Evolutionary conservation across 164 flowering plant species (phyloP), one percentile per base, ranked within the genome.

Genomic region (Malania oleifera): DNA sequence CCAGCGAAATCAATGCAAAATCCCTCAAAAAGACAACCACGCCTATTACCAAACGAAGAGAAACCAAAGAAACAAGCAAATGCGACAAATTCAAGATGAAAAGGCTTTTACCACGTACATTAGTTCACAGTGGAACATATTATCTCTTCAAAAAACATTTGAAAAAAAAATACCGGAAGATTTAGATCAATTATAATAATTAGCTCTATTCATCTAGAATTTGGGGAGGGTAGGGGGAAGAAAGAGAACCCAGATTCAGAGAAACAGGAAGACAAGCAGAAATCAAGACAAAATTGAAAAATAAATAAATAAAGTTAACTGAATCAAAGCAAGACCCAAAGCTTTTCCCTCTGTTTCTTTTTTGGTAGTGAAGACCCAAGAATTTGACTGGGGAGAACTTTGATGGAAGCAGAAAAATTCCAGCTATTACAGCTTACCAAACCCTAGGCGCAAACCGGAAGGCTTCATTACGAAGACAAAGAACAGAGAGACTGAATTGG

Each of bases 361-460:
- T 31, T 31, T 31, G 35, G 6, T 4, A 31, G 35, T 31, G 35
- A 31, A 31, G 35, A 31, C 35, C 35, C 6, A 31, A 31, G 35
- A 31, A 31, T 31, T 31, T 31, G 35, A 31, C 35, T 31, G 4
- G 14, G 14, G 44, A 59, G 14, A 45, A 60, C 27, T 39, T 17
- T 67, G 41, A 54, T 23, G 56, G 55, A 55, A 56, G 62, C 60
- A 61, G 38, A 59, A 45, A 38, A 34, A 53, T n/a, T 31, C 49
- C 43, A 64, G 60, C 63, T 60, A 2, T 43, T 57, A 68, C 69
- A 68, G 72, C 67, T 65, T 62, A 65, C 72, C 66, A 57, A 67
- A 60, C 72, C 23, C 31, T 65, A 35, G 57, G 59, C 51, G 56
- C 53, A 31, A 39, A 61, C 24, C 27, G 47, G 51, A 65, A 73